Evolutionary conservation across 2,329 filamentous ascomycete species (phyloP), one percentile per base, ranked within the genome.

Genomic region (Xylariaceae sp.): DNA sequence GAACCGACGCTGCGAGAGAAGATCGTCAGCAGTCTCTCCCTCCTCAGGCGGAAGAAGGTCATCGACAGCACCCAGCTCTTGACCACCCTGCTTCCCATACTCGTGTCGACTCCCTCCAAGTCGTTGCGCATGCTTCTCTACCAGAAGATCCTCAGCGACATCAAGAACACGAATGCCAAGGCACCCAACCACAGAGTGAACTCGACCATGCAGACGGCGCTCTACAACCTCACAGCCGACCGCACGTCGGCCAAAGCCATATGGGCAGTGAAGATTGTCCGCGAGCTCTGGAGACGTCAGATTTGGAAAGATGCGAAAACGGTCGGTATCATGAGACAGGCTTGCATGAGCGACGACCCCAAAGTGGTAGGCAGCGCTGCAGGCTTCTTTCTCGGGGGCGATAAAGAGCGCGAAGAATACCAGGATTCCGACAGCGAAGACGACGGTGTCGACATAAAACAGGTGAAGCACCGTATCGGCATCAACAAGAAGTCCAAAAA

Each of bases 401-500:
- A 26, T 21, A 90, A 94, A 59, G 92, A 96, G 61, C 77, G 89
- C 46, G 92, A 98, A 57, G 90, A 95, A 49, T 69, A 86, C 32
- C 86, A 93, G 36, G 90, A 96, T 42, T 86, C 93, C 43, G 86
- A 79, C 59, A 89, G 83, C 52, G 84, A 87, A 45, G 86, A 93
- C 26, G 83, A 87, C 26, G 75, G 78, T 2, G 65, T 77, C 12
- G 88, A 96, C 56, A 73, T 98, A 47, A 77, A 72, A 38, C 84
- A 85, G 57, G 63, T 96, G 36, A 81, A 82, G 56, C 89, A 95
- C 59, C 83, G 92, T 59, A 73, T 79, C 18, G 83, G 79, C 27
- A 93, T 96, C 65, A 96, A 94, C 69, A 98, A 96, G 64, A 98
- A 96, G 69, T 83, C 79, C 12, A 90, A 83, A 57, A 96, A 96